A percentile compares a stretch with the other conserved stretches of the same genome.
Evolutionary conservation across 1,139 yeast species (phyloP).

Genomic region (Pichia sp.): DNA sequence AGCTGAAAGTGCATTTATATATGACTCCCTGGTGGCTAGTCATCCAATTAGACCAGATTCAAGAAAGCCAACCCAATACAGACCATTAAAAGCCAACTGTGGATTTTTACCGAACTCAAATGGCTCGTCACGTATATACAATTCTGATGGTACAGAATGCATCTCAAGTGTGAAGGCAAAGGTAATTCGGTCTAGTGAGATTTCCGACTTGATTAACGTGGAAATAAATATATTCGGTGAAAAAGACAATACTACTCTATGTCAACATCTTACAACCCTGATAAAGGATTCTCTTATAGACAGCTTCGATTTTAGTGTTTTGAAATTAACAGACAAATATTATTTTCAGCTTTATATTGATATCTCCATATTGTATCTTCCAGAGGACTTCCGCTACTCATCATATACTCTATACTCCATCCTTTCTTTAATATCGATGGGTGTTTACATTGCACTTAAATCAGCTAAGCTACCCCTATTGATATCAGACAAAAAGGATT

Average conservation of each 20-base stretch:
- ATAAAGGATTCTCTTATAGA: constrained; percentile 44
- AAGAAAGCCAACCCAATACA: constrained; percentile 63
- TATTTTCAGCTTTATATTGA: constrained; percentile 75
- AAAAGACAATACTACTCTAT: constrained; percentile 65
- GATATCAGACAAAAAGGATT: constrained; percentile 51
- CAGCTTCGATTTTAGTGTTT: constrained; percentile 44
- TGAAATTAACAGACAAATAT: constrained; percentile 67
- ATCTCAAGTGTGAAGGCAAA: constrained; percentile 84
- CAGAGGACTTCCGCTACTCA: constrained; percentile 39
- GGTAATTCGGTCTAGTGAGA: constrained; percentile 53
- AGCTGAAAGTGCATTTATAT: constrained; percentile 77
- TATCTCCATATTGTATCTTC: constrained; percentile 66
- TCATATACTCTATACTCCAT: constrained; percentile 54
- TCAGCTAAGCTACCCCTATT: constrained; percentile 74
- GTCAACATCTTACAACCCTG: constrained; percentile 52
- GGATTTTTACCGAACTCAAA: constrained; percentile 81
- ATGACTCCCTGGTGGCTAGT: constrained; percentile 54
- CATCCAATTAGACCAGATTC: constrained; percentile 51
- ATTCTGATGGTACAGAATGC: constrained; percentile 89
- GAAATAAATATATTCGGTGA: constrained; percentile 73
- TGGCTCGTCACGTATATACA: constrained; percentile 84
- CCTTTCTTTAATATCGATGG: constrained; percentile 71
- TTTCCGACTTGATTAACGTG: constrained; percentile 53
- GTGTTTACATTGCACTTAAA: constrained; percentile 73
- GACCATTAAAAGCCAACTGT: constrained; percentile 81